Evolutionary conservation across 1,139 yeast genomes (phyloP), one percentile per base, ranked within the genome.

Genomic region (Arxiozyma telluris): DNA sequence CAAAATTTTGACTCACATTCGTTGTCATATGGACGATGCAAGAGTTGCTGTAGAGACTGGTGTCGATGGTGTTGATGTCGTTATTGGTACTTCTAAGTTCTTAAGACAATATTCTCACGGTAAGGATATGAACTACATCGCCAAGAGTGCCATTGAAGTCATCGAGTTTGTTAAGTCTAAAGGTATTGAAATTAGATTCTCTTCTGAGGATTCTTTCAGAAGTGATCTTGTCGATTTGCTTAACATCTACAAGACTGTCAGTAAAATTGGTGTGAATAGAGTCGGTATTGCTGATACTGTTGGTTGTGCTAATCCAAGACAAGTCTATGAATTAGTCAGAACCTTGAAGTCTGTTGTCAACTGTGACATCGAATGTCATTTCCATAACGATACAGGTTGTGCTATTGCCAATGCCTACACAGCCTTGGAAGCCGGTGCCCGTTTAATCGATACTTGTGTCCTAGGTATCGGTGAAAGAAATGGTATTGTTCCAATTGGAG

Each of bases 211-310:
- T 75, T 89, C 97, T 6, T 93, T 93, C 81, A 85, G 98, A 77
- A 87, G 96, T 48, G 98, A 93, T 72, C 82, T 93, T 61, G 98
- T 93, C 54, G 98, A 93, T 70, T 78, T 93, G 70, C 81, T 93
- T 65, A 91, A 93, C 76, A 93, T 93, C 65, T 93, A 93, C 78
- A 87, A 93, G 74, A 90, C 97, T 38, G 98, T 93, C 59, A 96
- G 88, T 77, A 88, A 90, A 79, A 90, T 93, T 64, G 98, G 98
- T 67, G 98, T 93, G 55, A 90, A 93, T 79, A 85, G 98, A 75
- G 97, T 93, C 53, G 98, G 98, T 78, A 93, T 93, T 75, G 98
- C 98, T 59, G 98, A 93, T 73, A 93, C 98, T 50, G 98, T 93
- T 58, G 98, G 98, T 53, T 88, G 98, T 72, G 98, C 98, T 59